A percentile compares a stretch with the other conserved stretches of the same genome.
These are phyloP conservation scores for Cercis canadensis DNA, from an alignment of 306 rosid genomes.

Conservation along the genomic window DNA sequence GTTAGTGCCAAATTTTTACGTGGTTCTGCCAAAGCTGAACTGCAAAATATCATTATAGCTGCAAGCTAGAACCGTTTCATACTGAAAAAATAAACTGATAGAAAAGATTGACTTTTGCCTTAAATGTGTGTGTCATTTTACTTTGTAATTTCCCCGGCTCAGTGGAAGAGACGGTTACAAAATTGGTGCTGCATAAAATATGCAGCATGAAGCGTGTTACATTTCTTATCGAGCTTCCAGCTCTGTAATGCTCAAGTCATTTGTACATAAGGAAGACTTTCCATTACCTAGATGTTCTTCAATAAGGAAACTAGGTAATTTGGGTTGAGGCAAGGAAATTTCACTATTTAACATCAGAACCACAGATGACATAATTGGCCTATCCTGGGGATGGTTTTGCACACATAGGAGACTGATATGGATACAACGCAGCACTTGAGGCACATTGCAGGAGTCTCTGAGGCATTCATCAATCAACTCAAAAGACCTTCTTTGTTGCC, in stretches of 20 bases:
- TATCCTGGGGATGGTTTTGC: conserved; percentile 42
- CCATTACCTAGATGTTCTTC: background rate
- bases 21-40: too few species aligned
- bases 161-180: background rate
- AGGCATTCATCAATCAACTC: conserved; percentile 36
- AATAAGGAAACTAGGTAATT: conserved; percentile 33
- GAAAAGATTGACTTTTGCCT: too few species aligned
- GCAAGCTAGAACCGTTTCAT: too few species aligned
- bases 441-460: conserved; percentile 15
- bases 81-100: too few species aligned
- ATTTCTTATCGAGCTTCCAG: conserved; percentile 38
- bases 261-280: background rate
- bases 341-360: conserved; percentile 45
- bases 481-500: conserved; percentile 36
- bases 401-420: conserved; percentile 48
- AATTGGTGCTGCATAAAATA: background rate
- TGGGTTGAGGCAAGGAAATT: conserved; percentile 38
- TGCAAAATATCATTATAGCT: too few species aligned
- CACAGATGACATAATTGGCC: conserved; percentile 51
- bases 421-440: conserved; percentile 38
- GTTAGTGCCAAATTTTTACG: too few species aligned
- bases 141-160: too few species aligned
- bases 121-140: too few species aligned
- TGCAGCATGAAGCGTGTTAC: background rate
- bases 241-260: conserved; percentile 38